A percentile compares a stretch with the other conserved stretches of the same genome.
Evolutionary conservation across 1,139 yeast genomes (phyloP).

Genomic region (Debaryomyces udenii): DNA sequence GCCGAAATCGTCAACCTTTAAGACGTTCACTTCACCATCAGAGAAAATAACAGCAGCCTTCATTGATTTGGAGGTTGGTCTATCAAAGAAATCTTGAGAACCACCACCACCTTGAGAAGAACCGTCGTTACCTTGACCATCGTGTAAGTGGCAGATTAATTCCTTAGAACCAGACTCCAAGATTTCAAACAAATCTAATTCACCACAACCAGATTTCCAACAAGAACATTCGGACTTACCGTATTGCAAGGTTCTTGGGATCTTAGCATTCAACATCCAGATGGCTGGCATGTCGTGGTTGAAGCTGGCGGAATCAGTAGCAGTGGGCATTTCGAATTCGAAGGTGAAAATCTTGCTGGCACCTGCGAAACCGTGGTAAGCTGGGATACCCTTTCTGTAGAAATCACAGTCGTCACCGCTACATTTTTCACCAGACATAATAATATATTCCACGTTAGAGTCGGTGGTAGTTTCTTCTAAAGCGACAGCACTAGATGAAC

Average conservation of each 20-base stretch:
- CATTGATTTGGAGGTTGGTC: constrained; percentile 78
- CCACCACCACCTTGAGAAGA: constrained; percentile 69
- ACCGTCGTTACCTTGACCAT: constrained; percentile 73
- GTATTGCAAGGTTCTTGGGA: constrained; percentile 80
- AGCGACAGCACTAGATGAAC: constrained; percentile 62
- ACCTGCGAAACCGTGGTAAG: constrained; percentile 74
- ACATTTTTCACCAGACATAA: constrained; percentile 63
- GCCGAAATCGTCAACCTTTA: constrained; percentile 52
- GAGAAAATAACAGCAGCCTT: constrained; percentile 88
- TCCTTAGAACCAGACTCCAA: constrained; percentile 70
- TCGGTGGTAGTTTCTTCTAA: constrained; percentile 53
- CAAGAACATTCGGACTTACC: constrained; percentile 67
- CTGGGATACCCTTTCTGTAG: constrained; percentile 72
- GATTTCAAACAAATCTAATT: constrained; percentile 79
- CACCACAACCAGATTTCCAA: constrained; percentile 82
- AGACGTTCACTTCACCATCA: constrained; percentile 57
- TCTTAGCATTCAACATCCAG: constrained; percentile 75
- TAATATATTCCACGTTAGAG: constrained; percentile 62
- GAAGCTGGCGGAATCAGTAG: constrained; percentile 30
- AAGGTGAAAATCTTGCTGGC: constrained; percentile 67
- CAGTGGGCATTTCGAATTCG: constrained; percentile 67
- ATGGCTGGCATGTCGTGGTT: constrained; percentile 74
- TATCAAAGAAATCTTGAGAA: constrained; percentile 77
- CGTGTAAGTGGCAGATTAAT: constrained; percentile 82
- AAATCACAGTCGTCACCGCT: constrained; percentile 61